Conservation (phyloP, 2,329 filamentous ascomycete genomes). For the Trichoderma polysporum region DNA sequence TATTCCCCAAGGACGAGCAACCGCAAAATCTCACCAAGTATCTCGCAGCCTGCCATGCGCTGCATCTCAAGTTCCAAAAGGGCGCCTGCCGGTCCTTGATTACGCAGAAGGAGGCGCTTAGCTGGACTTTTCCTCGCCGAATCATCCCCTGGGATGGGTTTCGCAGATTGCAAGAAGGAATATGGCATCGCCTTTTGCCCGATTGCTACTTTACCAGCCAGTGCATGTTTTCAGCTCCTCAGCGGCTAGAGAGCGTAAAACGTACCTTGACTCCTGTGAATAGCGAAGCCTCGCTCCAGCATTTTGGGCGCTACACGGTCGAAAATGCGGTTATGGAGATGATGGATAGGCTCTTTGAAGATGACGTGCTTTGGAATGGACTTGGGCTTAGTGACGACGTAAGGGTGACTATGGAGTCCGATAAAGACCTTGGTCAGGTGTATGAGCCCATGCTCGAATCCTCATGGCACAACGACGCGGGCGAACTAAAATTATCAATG, state of each 20-base stretch:
- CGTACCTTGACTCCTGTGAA: slow-evolving; percentile 34
- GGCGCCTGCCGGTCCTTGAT: background rate
- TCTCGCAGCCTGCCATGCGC: background rate
- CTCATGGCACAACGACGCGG: background rate
- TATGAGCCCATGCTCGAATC: slow-evolving; percentile 15
- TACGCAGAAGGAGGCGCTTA: background rate
- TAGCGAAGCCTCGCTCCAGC: slow-evolving; percentile 36
- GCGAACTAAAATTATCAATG: slow-evolving; percentile 1
- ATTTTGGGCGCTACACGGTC: slow-evolving; percentile 37
- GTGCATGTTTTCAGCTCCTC: slow-evolving; percentile 32
- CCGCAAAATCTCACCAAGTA: background rate
- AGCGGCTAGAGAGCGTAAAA: slow-evolving; percentile 37
- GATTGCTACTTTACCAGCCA: slow-evolving; percentile 31
- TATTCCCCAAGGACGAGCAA: background rate
- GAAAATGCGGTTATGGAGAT: slow-evolving; percentile 39
- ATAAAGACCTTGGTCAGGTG: slow-evolving; percentile 14
- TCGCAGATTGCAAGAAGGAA: background rate
- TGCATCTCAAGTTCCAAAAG: background rate
- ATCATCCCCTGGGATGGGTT: slow-evolving; percentile 4
- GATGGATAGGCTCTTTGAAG: slow-evolving; percentile 29
- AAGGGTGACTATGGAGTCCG: slow-evolving; percentile 18
- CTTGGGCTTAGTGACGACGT: slow-evolving; percentile 37
- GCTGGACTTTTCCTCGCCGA: slow-evolving; percentile 12
- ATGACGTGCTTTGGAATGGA: slow-evolving; percentile 29
- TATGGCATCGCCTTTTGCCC: background rate